A percentile compares a stretch with the other conserved stretches of the same genome.
These are phyloP conservation scores for Coprinellus micaceus DNA, from an alignment of 768 basidiomycete species.

Conservation along the genomic window DNA sequence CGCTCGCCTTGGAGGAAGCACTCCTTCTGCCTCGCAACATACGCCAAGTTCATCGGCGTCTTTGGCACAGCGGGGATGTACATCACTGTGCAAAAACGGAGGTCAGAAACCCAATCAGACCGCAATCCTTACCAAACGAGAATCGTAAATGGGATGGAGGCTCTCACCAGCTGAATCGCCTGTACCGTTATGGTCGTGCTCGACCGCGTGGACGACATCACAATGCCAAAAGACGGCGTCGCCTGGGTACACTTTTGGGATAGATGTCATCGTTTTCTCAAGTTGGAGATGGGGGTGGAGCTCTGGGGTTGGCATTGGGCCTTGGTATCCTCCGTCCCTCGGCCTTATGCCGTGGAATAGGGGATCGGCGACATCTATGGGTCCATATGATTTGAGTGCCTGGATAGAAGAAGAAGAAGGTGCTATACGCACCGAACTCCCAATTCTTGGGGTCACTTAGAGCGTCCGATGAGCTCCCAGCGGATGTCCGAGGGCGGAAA, in stretches of 20 bases:
- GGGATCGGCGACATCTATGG: constrained; percentile 15
- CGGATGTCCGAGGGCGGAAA: constrained; percentile 54
- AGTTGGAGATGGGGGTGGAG: constrained; percentile 69
- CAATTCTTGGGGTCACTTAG: constrained; percentile 49
- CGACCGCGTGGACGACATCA: constrained; percentile 49
- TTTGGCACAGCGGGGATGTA: constrained; percentile 73
- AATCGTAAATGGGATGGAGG: not conserved
- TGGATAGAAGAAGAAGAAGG: not conserved
- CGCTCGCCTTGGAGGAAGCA: constrained; percentile 56
- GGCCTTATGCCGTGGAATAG: constrained; percentile 54
- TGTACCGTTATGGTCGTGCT: constrained; percentile 48
- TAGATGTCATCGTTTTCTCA: constrained; percentile 61
- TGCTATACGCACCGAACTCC: constrained; percentile 39
- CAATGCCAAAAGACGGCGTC: constrained; percentile 82
- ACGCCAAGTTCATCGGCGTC: constrained; percentile 57
- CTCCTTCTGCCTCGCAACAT: constrained; percentile 59
- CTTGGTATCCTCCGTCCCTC: constrained; percentile 34
- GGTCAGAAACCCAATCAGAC: too few species aligned
- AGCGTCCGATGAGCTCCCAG: constrained; percentile 34
- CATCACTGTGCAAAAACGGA: constrained; percentile 47
- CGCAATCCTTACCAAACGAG: too few species aligned
- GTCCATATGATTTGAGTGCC: not conserved
- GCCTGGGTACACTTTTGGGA: constrained; percentile 69
- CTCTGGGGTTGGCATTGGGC: constrained; percentile 47
- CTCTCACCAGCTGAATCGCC: constrained; percentile 53